A percentile compares a stretch with the other conserved stretches of the same genome.
These are phyloP conservation scores for Gossypium laxum DNA, from an alignment of 441 rosid species.

Conservation along the genomic window DNA sequence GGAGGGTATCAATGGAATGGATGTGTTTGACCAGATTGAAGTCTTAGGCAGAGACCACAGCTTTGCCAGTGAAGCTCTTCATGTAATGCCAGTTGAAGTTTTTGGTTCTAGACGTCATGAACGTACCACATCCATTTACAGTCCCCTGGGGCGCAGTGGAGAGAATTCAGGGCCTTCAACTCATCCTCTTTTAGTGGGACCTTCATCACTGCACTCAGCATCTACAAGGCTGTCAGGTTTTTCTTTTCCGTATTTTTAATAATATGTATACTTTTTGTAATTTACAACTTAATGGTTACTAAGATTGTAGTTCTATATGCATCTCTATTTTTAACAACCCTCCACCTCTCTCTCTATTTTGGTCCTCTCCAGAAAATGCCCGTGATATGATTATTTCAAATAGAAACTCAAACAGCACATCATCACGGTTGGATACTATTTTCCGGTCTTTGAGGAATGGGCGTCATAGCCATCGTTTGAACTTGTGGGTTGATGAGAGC, in stretches of 20 bases:
- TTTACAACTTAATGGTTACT: background rate
- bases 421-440: slow-evolving; percentile 64
- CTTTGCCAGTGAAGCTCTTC: slow-evolving; percentile 81
- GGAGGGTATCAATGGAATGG: slow-evolving; percentile 89
- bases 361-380: slow-evolving; percentile 35
- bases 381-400: slow-evolving; percentile 42
- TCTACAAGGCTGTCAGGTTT: slow-evolving; percentile 58
- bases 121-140: slow-evolving; percentile 88
- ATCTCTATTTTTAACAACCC: slow-evolving; percentile 7
- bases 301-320: slow-evolving; percentile 5
- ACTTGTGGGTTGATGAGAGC: slow-evolving; percentile 88
- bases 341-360: slow-evolving; percentile 2
- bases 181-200: slow-evolving; percentile 85
- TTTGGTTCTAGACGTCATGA: slow-evolving; percentile 97
- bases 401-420: slow-evolving; percentile 44
- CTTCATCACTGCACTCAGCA: slow-evolving; percentile 35
- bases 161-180: slow-evolving; percentile 56
- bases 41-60: slow-evolving; percentile 81
- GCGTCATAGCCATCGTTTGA: slow-evolving; percentile 81
- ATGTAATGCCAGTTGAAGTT: slow-evolving; percentile 96
- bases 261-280: background rate
- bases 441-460: slow-evolving; percentile 90
- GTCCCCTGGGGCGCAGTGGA: slow-evolving; percentile 77
- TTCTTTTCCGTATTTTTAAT: background rate
- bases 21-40: slow-evolving; percentile 90